Evolutionary conservation across 441 rosid species (phyloP).

Genomic region (Daphne laureola): DNA sequence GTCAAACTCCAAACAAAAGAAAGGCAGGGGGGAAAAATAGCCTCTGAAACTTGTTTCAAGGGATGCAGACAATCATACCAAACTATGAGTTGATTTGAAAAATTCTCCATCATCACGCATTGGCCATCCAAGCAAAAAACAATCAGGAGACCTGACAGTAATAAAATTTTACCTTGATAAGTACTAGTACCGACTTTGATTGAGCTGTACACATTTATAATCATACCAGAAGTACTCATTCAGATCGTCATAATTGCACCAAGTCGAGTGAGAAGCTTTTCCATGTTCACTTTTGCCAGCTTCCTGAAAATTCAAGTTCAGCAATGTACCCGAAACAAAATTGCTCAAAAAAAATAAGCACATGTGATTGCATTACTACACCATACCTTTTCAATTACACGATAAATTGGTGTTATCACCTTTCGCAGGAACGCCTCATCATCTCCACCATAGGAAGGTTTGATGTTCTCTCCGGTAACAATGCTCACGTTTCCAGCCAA

Average conservation of each 20-base stretch:
- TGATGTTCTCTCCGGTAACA: constrained; percentile 89
- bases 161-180: constrained; percentile 8
- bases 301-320: constrained; percentile 45
- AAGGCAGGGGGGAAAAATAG: constrained; percentile 7
- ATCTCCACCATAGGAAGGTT: constrained; percentile 94
- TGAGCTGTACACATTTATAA: constrained; percentile 11
- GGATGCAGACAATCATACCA: constrained; percentile 22
- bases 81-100: constrained; percentile 66
- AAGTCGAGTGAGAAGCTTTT: constrained; percentile 70
- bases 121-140: constrained; percentile 98
- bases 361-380: constrained; percentile 7
- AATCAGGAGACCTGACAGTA: constrained; percentile 60
- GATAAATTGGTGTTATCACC: constrained; percentile 81
- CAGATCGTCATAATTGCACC: constrained; percentile 97
- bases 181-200: constrained; percentile 4
- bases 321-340: constrained; percentile 19
- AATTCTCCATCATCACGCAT: constrained; percentile 96
- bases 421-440: constrained; percentile 86
- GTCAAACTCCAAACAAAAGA: constrained; percentile 12
- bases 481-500: constrained; percentile 87
- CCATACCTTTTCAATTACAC: constrained; percentile 70
- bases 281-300: constrained; percentile 68
- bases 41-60: constrained; percentile 2
- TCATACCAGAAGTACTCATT: constrained; percentile 80
- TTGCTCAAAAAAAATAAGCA: constrained; percentile 10